Evolutionary conservation across 2,329 filamentous ascomycete species (phyloP).

Genomic region (Colletotrichum agaves): DNA sequence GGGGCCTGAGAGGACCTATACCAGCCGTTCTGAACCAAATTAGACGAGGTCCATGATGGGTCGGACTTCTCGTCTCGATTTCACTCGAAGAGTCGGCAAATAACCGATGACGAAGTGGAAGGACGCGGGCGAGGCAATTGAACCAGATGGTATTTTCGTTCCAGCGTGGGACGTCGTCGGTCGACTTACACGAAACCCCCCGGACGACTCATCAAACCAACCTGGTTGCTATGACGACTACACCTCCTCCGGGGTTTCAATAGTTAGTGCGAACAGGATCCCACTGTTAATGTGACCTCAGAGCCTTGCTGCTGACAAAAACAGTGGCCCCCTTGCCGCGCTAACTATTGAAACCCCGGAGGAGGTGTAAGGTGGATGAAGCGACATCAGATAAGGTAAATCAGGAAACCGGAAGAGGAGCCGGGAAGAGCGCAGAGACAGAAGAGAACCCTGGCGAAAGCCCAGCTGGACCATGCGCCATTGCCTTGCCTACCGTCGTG

Average conservation of each 20-base stretch:
- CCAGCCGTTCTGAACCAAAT: too few species aligned
- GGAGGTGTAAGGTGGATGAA: slow-evolving; percentile 11
- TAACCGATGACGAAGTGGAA: background rate
- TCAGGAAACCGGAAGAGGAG: slow-evolving; percentile 3
- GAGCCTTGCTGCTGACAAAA: too few species aligned
- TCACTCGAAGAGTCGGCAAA: background rate
- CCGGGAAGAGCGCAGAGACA: background rate
- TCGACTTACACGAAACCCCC: slow-evolving; percentile 8
- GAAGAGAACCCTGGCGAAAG: background rate
- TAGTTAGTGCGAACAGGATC: too few species aligned
- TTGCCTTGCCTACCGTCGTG: background rate
- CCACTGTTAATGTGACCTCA: too few species aligned
- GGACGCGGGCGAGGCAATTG: background rate
- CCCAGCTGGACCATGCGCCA: background rate
- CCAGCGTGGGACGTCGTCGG: background rate
- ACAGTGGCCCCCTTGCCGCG: too few species aligned
- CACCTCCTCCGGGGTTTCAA: too few species aligned
- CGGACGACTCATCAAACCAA: slow-evolving; percentile 4
- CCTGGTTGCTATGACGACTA: slow-evolving; percentile 29
- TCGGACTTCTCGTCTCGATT: background rate
- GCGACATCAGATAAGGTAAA: slow-evolving; percentile 3
- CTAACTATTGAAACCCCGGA: too few species aligned
- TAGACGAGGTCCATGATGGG: too few species aligned
- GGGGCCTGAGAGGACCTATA: too few species aligned
- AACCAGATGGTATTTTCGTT: too few species aligned